Percentiles rank a stretch among this genome's conserved stretches.
Evolutionary conservation across 1,284 basidiomycete genomes (phyloP).

Genomic region (Pseudozyma pruni): DNA sequence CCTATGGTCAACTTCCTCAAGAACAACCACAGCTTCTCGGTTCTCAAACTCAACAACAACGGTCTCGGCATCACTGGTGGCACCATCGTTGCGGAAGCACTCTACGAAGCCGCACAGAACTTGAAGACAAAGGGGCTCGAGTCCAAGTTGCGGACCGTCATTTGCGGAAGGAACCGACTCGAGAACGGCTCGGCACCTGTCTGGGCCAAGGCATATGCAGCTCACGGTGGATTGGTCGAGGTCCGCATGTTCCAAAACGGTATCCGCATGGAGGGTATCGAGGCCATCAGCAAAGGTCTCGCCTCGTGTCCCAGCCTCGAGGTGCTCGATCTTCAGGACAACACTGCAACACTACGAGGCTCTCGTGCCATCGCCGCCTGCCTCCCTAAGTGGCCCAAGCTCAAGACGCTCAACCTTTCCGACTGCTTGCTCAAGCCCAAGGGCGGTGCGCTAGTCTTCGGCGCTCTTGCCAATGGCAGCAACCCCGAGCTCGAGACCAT

Average conservation of each 20-base stretch:
- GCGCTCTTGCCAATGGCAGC: slow-evolving; percentile 52
- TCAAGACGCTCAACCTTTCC: slow-evolving; percentile 85
- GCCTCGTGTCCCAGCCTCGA: slow-evolving; percentile 77
- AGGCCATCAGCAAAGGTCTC: slow-evolving; percentile 81
- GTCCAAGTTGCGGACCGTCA: slow-evolving; percentile 80
- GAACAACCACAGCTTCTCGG: slow-evolving; percentile 74
- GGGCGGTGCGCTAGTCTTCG: slow-evolving; percentile 68
- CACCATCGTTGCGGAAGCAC: slow-evolving; percentile 83
- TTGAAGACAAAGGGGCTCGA: slow-evolving; percentile 76
- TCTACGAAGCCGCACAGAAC: slow-evolving; percentile 80
- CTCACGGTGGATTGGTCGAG: slow-evolving; percentile 80
- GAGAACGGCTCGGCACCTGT: slow-evolving; percentile 86
- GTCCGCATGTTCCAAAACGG: slow-evolving; percentile 97
- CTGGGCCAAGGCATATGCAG: slow-evolving; percentile 89
- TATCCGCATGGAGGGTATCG: slow-evolving; percentile 92
- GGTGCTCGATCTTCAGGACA: slow-evolving; percentile 92
- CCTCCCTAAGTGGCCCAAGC: slow-evolving; percentile 76
- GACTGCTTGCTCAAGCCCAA: slow-evolving; percentile 84
- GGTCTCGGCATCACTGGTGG: slow-evolving; percentile 95
- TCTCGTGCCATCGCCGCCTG: slow-evolving; percentile 80
- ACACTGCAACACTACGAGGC: slow-evolving; percentile 84
- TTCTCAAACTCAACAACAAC: slow-evolving; percentile 95
- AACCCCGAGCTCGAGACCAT: slow-evolving; percentile 56
- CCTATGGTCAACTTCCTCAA: slow-evolving; percentile 84
- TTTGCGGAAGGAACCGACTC: slow-evolving; percentile 93